phyloP scores from a whole-genome alignment of 139 green algal genomes.

The Tetradesmus lagerheimii region DNA sequence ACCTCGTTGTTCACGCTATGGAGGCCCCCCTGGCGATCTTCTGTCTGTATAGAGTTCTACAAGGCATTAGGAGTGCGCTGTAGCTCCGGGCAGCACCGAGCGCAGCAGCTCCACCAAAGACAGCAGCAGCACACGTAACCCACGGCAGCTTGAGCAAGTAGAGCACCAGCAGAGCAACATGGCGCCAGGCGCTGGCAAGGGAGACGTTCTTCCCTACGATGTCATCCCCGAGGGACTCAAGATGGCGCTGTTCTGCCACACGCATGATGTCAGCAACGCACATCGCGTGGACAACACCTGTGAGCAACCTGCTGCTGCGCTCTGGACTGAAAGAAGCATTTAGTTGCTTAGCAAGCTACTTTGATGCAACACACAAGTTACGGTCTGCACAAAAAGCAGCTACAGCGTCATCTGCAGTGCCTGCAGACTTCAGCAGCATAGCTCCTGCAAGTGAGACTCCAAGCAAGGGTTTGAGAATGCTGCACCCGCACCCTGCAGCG shows the following conservation, averaged over 20 bases:
- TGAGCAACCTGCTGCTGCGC: not conserved
- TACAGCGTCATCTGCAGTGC: no score
- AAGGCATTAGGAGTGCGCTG: no score
- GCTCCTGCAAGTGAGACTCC: no score
- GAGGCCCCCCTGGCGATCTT: not conserved
- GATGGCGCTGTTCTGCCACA: slow-evolving; percentile 14
- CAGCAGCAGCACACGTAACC: not conserved
- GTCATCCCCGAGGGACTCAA: not conserved
- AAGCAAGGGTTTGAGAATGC: no score
- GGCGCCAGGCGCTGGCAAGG: not conserved
- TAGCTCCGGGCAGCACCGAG: not conserved
- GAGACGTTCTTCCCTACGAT: not conserved
- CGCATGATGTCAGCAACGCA: slow-evolving; percentile 46
- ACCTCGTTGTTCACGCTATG: not conserved
- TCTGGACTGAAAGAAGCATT: not conserved
- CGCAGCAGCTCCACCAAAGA: not conserved
- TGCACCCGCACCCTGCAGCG: no score
- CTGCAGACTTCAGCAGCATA: no score
- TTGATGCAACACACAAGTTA: no score
- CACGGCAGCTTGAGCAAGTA: not conserved
- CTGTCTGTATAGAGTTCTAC: not conserved
- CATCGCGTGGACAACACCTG: slow-evolving; percentile 59
- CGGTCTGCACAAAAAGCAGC: no score
- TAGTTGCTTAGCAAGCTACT: no score
- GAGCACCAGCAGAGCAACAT: not conserved